These are phyloP conservation scores for Backusella liffmaniae DNA, from an alignment of 192 early-diverging fungal species.

Conservation along the genomic window DNA sequence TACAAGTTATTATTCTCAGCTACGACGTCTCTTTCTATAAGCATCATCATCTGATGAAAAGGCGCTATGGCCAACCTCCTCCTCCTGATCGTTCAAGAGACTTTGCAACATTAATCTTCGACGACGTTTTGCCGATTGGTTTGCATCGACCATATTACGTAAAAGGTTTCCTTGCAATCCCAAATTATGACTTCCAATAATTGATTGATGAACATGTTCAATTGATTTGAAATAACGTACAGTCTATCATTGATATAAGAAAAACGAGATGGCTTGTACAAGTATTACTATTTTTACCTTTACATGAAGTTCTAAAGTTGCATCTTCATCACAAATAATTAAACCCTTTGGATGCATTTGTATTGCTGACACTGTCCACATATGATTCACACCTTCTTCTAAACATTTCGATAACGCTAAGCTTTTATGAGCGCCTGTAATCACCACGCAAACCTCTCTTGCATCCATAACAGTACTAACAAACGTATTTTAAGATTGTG, in stretches of 20 bases:
- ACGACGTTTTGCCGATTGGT: constrained; percentile 28
- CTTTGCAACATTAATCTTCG: constrained; percentile 32
- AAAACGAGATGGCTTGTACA: no score
- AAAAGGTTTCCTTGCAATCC: constrained; percentile 61
- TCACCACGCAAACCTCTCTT: constrained; percentile 80
- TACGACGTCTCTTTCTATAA: background rate
- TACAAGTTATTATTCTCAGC: no score
- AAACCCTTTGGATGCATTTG: constrained; percentile 81
- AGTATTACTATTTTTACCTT: constrained; percentile 40
- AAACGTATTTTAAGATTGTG: no score
- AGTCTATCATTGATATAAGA: constrained; percentile 53
- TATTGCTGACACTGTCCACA: constrained; percentile 88
- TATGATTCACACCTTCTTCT: constrained; percentile 78
- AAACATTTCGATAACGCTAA: constrained; percentile 32
- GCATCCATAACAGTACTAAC: constrained; percentile 83
- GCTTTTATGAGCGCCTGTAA: constrained; percentile 83
- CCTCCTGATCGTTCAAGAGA: constrained; percentile 2
- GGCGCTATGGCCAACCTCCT: background rate
- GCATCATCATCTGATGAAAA: constrained; percentile 10
- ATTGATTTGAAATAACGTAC: constrained; percentile 88
- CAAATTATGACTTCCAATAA: constrained; percentile 72
- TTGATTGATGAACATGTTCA: constrained; percentile 75
- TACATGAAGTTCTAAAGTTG: constrained; percentile 84
- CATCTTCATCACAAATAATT: constrained; percentile 88
- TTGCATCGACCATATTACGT: constrained; percentile 30